Evolutionary conservation across 208 protist genomes (phyloP).

Genomic region (Leishmania mexicana): DNA sequence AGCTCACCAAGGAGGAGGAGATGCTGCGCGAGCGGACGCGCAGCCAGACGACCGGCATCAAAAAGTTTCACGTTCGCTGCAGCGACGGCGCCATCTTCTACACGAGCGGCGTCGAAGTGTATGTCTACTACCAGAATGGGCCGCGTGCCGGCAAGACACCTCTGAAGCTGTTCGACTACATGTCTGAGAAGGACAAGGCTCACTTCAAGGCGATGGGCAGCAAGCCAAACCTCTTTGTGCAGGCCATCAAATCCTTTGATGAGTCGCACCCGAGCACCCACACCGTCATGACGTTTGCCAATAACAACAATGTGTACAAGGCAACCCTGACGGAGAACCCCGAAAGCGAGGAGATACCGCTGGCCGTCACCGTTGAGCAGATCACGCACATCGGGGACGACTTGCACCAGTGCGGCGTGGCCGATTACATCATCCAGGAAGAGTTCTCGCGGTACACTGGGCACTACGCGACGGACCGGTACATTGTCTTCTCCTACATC

Average conservation of each 20-base stretch:
- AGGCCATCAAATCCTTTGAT: constrained; percentile 32
- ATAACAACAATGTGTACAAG: constrained; percentile 76
- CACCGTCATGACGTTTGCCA: constrained; percentile 66
- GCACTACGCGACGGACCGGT: constrained; percentile 76
- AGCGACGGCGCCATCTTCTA: constrained; percentile 70
- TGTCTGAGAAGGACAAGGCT: constrained; percentile 36
- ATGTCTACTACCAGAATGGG: constrained; percentile 62
- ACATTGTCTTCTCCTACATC: constrained; percentile 78
- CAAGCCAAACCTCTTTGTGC: constrained; percentile 64
- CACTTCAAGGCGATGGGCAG: constrained; percentile 37
- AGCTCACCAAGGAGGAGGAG: constrained; percentile 79
- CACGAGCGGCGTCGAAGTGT: constrained; percentile 57
- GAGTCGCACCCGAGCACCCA: constrained; percentile 10
- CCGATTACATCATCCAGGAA: constrained; percentile 93
- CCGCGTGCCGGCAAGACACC: constrained; percentile 41
- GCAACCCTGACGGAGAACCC: constrained; percentile 49
- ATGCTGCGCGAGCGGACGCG: constrained; percentile 81
- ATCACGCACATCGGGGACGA: constrained; percentile 73
- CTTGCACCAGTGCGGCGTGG: constrained; percentile 70
- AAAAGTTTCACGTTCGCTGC: constrained; percentile 51
- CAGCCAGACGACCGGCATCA: constrained; percentile 63
- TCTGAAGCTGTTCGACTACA: constrained; percentile 67
- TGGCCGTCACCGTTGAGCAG: constrained; percentile 47
- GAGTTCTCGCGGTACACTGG: constrained; percentile 91
- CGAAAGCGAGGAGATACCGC: constrained; percentile 17